phyloP scores from a whole-genome alignment of 306 rosid species.

The Sophora flavescens region DNA sequence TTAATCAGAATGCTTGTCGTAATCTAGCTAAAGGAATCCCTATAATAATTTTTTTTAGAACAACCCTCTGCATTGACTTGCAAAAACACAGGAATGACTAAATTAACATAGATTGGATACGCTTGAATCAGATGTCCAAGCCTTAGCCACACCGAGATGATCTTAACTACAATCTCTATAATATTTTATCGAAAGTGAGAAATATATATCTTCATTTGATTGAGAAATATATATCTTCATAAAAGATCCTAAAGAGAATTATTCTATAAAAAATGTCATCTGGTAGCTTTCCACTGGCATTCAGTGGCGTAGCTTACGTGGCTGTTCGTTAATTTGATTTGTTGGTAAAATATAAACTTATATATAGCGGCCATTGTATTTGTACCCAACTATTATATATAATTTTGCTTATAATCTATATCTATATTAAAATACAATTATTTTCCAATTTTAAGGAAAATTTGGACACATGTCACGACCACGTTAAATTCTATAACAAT shows the following conservation, averaged over 20 bases:
- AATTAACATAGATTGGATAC: neutral
- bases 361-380: neutral
- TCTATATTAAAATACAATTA: no score
- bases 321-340: conserved; percentile 8
- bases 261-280: neutral
- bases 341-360: neutral
- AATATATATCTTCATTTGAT: neutral
- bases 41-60: no score
- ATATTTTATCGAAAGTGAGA: conserved; percentile 6
- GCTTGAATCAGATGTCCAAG: neutral
- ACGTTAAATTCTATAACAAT: no score
- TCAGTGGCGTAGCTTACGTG: neutral
- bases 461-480: no score
- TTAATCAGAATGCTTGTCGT: conserved; percentile 10
- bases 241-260: neutral
- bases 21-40: neutral
- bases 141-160: conserved; percentile 14
- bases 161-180: conserved; percentile 6
- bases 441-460: no score
- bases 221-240: neutral
- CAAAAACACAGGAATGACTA: neutral
- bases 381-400: no score
- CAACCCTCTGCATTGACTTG: conserved; percentile 35
- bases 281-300: conserved; percentile 39
- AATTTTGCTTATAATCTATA: no score